Evolutionary conservation across 2,329 filamentous ascomycete genomes (phyloP).

Genomic region (Moelleriella libera): DNA sequence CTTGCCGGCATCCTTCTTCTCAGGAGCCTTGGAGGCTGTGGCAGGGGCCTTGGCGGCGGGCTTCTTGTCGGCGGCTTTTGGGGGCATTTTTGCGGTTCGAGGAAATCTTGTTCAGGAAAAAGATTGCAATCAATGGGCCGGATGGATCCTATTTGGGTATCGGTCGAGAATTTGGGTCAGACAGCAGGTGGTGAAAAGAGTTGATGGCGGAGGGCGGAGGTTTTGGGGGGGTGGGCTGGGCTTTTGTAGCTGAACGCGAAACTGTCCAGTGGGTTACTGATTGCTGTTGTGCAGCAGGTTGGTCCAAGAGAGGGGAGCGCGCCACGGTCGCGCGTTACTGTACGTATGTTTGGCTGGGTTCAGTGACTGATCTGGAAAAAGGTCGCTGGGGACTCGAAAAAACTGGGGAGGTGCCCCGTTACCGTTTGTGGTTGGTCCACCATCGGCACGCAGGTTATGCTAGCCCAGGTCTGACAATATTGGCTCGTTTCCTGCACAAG

Average conservation of each 20-base stretch:
- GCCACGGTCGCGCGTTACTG: slow-evolving; percentile 5
- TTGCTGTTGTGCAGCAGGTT: slow-evolving; percentile 19
- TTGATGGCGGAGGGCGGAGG: slow-evolving; percentile 30
- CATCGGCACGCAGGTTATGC: not conserved
- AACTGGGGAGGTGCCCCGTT: not conserved
- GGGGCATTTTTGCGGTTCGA: slow-evolving; percentile 63
- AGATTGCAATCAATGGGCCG: slow-evolving; percentile 4
- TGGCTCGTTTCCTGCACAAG: too few species aligned
- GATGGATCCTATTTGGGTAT: slow-evolving; percentile 3
- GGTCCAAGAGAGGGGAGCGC: slow-evolving; percentile 3
- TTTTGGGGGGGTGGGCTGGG: slow-evolving; percentile 34
- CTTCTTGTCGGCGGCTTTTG: slow-evolving; percentile 98
- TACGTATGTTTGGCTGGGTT: slow-evolving; percentile 4
- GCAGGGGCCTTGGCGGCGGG: slow-evolving; percentile 92
- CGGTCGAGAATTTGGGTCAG: slow-evolving; percentile 14
- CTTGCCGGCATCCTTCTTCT: slow-evolving; percentile 99
- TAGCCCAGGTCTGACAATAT: not conserved
- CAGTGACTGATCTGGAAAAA: slow-evolving; percentile 3
- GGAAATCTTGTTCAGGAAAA: slow-evolving; percentile 4
- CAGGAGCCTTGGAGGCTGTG: slow-evolving; percentile 52
- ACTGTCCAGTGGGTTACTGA: slow-evolving; percentile 40
- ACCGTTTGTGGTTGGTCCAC: not conserved
- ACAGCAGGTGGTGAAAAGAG: slow-evolving; percentile 23
- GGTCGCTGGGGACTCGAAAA: slow-evolving; percentile 1
- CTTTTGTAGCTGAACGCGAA: slow-evolving; percentile 49